These are phyloP conservation scores for Boehmeria nivea DNA, from an alignment of 306 rosid genomes.

Conservation along the genomic window DNA sequence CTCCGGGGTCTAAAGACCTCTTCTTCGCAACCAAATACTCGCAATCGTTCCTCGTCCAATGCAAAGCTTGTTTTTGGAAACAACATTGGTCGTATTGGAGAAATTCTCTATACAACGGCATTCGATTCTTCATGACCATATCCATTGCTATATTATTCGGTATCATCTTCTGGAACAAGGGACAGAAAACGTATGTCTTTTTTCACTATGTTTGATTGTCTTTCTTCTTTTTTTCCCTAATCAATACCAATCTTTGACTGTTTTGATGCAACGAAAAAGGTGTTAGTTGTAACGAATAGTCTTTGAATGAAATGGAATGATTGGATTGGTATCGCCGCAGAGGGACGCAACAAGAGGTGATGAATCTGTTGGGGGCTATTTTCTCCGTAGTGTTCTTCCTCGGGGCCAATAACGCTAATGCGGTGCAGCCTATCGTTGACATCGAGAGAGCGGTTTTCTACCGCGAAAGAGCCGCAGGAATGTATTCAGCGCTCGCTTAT, in stretches of 20 bases:
- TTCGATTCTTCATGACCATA: slow-evolving; percentile 36
- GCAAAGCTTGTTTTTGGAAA: slow-evolving; percentile 51
- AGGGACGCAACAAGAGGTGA: slow-evolving; percentile 31
- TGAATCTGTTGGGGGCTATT: slow-evolving; percentile 43
- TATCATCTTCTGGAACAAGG: slow-evolving; percentile 40
- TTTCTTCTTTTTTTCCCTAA: too few species aligned
- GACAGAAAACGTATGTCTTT: slow-evolving; percentile 31
- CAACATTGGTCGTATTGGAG: slow-evolving; percentile 46
- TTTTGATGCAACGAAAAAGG: too few species aligned
- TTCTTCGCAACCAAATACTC: slow-evolving; percentile 36
- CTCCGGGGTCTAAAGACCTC: slow-evolving; percentile 36
- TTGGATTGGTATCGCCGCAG: too few species aligned
- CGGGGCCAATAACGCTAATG: slow-evolving; percentile 30
- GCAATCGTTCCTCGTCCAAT: slow-evolving; percentile 32
- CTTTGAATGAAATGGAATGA: too few species aligned
- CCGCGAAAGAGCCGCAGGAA: slow-evolving; percentile 45
- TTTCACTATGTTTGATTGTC: too few species aligned
- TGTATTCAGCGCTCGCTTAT: slow-evolving; percentile 40
- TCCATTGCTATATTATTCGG: slow-evolving; percentile 33
- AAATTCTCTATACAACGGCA: slow-evolving; percentile 36
- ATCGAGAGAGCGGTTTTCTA: slow-evolving; percentile 41
- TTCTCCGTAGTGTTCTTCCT: slow-evolving; percentile 39
- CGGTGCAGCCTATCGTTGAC: slow-evolving; percentile 36
- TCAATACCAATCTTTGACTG: too few species aligned
- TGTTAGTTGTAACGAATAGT: too few species aligned